Conservation (phyloP, 148 eudicot species). For the Rhododendron molle region DNA sequence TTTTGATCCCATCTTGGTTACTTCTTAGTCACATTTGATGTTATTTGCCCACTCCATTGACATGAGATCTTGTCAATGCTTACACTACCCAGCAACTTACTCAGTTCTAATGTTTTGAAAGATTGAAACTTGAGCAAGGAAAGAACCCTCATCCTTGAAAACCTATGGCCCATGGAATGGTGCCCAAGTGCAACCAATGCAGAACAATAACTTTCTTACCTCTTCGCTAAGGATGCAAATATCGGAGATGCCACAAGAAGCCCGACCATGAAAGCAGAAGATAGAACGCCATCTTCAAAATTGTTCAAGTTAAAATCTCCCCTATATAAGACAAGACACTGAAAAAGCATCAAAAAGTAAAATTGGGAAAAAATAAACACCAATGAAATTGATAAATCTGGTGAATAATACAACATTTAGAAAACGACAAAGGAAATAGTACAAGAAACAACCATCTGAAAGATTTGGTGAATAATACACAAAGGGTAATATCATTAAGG, state of each 20-base stretch:
- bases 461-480: neutral
- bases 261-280: slow-evolving; percentile 99
- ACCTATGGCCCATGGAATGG: neutral
- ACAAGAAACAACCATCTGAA: neutral
- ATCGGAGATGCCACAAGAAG: slow-evolving; percentile 90
- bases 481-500: neutral
- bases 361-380: neutral
- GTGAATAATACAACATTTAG: neutral
- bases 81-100: neutral
- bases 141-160: neutral
- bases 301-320: slow-evolving; percentile 67
- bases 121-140: slow-evolving; percentile 3
- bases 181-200: neutral
- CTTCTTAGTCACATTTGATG: neutral
- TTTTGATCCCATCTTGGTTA: neutral
- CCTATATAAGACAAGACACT: slow-evolving; percentile 32
- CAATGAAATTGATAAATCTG: neutral
- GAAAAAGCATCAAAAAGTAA: neutral
- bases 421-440: neutral
- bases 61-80: neutral
- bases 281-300: slow-evolving; percentile 83
- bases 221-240: slow-evolving; percentile 81
- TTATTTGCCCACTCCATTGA: neutral
- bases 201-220: slow-evolving; percentile 29
- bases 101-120: neutral